These are phyloP conservation scores for Podospora pseudocomata DNA, from an alignment of 495 filamentous ascomycete genomes.

Conservation along the genomic window DNA sequence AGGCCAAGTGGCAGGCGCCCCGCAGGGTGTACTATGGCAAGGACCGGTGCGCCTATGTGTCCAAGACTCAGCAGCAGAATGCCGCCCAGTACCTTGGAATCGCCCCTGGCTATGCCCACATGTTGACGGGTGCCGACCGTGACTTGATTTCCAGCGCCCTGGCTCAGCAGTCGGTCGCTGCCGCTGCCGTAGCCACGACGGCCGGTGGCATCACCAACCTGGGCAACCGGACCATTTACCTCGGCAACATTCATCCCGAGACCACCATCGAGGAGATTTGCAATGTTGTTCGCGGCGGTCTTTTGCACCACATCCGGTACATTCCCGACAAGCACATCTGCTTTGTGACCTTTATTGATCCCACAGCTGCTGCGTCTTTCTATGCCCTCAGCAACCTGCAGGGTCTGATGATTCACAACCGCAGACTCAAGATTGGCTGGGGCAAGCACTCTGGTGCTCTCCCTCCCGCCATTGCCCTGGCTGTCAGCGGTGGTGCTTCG, in stretches of 20 bases:
- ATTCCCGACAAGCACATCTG: constrained; percentile 99
- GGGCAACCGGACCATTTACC: constrained; percentile 94
- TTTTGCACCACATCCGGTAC: constrained; percentile 96
- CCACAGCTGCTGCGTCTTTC: constrained; percentile 95
- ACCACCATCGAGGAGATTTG: constrained; percentile 98
- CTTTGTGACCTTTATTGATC: constrained; percentile 99
- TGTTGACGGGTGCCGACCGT: constrained; percentile 90
- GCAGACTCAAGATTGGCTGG: constrained; percentile 97
- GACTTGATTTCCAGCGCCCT: constrained; percentile 94
- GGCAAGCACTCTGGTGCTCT: constrained; percentile 98
- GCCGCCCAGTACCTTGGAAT: constrained; percentile 97
- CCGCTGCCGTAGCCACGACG: constrained; percentile 91
- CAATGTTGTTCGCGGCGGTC: constrained; percentile 89
- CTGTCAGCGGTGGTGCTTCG: constrained; percentile 92
- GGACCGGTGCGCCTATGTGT: constrained; percentile 96
- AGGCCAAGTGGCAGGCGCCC: constrained; percentile 93
- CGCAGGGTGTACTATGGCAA: constrained; percentile 97
- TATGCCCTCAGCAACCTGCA: constrained; percentile 96
- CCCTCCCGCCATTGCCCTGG: constrained; percentile 91
- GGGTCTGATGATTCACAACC: constrained; percentile 98
- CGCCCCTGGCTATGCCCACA: constrained; percentile 93
- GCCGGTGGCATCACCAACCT: constrained; percentile 96
- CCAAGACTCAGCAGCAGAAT: constrained; percentile 99
- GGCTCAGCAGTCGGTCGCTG: constrained; percentile 95
- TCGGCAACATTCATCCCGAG: constrained; percentile 98